Evolutionary conservation across 768 basidiomycete species (phyloP), one percentile per base, ranked within the genome.

Genomic region (Xerocomus potaroensis): DNA sequence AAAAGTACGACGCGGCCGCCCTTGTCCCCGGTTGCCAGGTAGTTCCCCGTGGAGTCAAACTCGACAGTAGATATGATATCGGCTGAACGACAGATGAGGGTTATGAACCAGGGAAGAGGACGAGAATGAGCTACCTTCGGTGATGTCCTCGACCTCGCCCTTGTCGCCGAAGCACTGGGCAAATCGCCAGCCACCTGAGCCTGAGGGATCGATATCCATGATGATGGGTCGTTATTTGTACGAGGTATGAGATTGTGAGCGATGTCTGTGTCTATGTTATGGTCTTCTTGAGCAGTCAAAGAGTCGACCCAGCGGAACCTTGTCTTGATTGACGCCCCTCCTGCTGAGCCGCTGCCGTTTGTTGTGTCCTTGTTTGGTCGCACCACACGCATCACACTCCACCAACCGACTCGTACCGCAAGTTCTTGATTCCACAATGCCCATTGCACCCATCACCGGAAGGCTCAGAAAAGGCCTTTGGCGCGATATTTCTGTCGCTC

Each of bases 61-160:
- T 99, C 96, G 67, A 98, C 96, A 50, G 95, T 96, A 41, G 96
- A 98, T 70, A 99, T 99, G 77, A 99, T 98, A 78, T 99, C 96
- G 76, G 96, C 93, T 97, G 72, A 43, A 53, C 34, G 50, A 29
- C 7, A n/a, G 27, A 2, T 35, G n/a, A 21, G 41, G 43, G 48
- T 63, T 41, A 51, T 35, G 26, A 36, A 54, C 54, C 47, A 46
- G 42, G 48, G 51, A 14, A 33, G 39, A 37, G 43, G 46, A 21
- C 11, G 51, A 54, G 55, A 24, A 16, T 18, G 34, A 62, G 78
- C 50, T 53, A 93, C 93, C 96, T 77, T 99, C 96, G 50, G 96
- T 99, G 64, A 99, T 98, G 69, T 99, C 96, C 65, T 97, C 96
- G 29, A 98, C 95, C 68, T 96, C 90, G 59, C 89, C 95, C 80